Evolutionary conservation across 1,284 basidiomycete species (phyloP), one percentile per base, ranked within the genome.

Genomic region (Meripilus lineatus): DNA sequence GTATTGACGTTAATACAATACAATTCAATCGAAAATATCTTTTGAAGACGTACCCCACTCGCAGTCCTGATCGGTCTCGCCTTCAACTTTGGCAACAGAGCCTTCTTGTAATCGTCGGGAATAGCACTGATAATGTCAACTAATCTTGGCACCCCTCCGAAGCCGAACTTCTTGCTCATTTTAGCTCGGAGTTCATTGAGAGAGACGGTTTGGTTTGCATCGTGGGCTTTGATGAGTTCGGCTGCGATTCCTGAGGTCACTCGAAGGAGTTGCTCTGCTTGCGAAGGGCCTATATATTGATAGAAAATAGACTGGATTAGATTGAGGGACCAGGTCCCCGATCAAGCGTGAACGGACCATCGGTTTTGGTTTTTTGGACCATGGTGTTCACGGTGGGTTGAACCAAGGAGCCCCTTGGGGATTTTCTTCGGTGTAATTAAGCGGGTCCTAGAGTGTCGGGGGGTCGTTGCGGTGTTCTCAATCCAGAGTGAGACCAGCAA

Each of bases 121-220:
- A 99, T 96, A 22, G 96, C 95, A 51, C 93, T 93, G 64, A 99
- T 94, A 57, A 99, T 96, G 64, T 99, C 96, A 35, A 98, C 95
- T 23, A 99, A 76, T 38, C 95, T 70, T 0, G 96, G 96, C 0
- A 95, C 88, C 25, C 89, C 89, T 41, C 84, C 82, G 58, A 84
- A 89, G 8, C 81, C 83, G 63, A 86, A 84, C 64, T 93, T 92
- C 67, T 96, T 97, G 64, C 91, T 91, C 61, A 95, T 80, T 55
- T 84, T 85, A 34, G 87, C 75, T 32, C 95, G 86, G 32, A 99
- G 77, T 46, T 84, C 81, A 59, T 96, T 97, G 45, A 99, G 73
- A 8, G 93, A 94, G 32, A 94, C 84, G 0, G 77, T 75, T 48
- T 79, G 70, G 49, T 79, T 81, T 26, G 79, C 71, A 61, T 95